phyloP scores from a whole-genome alignment of 192 early-diverging fungal species.

The Backusella parvicylindrica region DNA sequence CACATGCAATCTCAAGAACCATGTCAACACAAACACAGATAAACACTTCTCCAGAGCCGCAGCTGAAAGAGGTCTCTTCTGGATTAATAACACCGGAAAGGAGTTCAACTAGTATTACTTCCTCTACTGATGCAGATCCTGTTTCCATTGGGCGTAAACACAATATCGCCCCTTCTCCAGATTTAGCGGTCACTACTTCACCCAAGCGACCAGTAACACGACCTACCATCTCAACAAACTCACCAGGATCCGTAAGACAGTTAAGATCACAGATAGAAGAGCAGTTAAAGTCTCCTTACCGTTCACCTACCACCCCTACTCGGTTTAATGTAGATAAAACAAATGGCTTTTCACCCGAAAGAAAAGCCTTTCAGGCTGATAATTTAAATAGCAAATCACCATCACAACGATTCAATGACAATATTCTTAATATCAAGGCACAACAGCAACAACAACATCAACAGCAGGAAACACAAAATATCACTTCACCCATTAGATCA shows the following conservation, averaged over 20 bases:
- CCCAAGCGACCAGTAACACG: neutral
- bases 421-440: too few species aligned
- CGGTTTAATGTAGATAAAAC: neutral
- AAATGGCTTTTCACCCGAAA: neutral
- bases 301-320: neutral
- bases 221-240: neutral
- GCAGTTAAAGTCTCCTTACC: neutral
- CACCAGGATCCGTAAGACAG: neutral
- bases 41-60: neutral
- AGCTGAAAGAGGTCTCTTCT: neutral
- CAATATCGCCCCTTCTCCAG: neutral
- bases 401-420: neutral
- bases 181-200: neutral
- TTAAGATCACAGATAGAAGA: neutral
- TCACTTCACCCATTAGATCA: neutral
- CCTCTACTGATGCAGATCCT: conserved; percentile 4
- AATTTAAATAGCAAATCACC: neutral
- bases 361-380: neutral
- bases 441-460: neutral
- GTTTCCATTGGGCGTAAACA: neutral
- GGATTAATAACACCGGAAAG: neutral
- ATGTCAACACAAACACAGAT: neutral
- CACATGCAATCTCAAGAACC: neutral
- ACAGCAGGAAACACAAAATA: neutral
- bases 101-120: neutral